These are phyloP conservation scores for Ceratobasidium sp. DNA, from an alignment of 1,284 basidiomycete species.

Conservation along the genomic window DNA sequence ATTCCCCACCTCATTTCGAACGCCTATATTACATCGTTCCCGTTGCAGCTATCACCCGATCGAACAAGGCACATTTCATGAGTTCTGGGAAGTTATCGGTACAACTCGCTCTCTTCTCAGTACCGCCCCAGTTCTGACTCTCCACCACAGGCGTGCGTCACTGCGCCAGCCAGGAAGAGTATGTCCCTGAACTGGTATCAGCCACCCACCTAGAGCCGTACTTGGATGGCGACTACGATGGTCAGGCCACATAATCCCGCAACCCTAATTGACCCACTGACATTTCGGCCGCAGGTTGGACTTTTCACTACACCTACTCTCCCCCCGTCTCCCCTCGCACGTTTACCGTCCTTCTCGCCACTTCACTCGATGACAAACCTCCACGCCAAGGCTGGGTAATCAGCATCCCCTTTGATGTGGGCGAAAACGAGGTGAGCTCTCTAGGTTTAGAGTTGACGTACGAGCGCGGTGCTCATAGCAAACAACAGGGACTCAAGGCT, in stretches of 20 bases:
- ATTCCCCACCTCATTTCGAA: neutral
- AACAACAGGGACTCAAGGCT: conserved; percentile 69
- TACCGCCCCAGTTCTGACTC: neutral
- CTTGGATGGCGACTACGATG: conserved; percentile 33
- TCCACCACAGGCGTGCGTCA: conserved; percentile 24
- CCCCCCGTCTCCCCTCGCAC: conserved; percentile 78
- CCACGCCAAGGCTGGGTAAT: conserved; percentile 61
- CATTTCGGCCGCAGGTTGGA: conserved; percentile 66
- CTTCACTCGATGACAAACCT: conserved; percentile 63
- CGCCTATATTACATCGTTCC: neutral
- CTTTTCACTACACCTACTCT: conserved; percentile 76
- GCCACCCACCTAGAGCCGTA: conserved; percentile 41
- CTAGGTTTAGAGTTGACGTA: neutral
- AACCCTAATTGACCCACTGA: conserved; percentile 4
- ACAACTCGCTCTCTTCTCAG: neutral
- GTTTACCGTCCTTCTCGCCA: conserved; percentile 79
- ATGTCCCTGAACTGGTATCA: conserved; percentile 33
- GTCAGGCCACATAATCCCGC: conserved; percentile 17
- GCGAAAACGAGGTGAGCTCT: conserved; percentile 43
- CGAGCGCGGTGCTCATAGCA: too few species aligned
- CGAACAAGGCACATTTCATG: conserved; percentile 38
- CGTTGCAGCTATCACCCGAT: conserved; percentile 21
- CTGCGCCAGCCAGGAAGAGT: conserved; percentile 34
- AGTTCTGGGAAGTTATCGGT: conserved; percentile 43
- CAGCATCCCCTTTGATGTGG: conserved; percentile 75